Conservation (phyloP, 23 red algal genomes). For the Chondrus crispus region DNA sequence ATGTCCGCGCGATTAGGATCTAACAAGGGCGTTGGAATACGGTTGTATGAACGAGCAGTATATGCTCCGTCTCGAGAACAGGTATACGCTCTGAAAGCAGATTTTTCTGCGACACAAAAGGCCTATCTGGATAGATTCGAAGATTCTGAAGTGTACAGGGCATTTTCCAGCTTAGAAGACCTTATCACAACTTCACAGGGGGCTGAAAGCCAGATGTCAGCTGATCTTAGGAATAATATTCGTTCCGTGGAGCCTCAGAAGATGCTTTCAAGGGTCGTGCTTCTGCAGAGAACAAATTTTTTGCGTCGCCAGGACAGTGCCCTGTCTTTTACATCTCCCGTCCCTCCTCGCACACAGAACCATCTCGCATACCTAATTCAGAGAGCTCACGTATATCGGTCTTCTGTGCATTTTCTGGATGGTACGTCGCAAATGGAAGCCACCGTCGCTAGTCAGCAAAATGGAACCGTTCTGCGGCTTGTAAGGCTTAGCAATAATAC, state of each 20-base stretch:
- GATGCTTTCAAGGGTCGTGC: background rate
- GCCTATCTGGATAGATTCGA: background rate
- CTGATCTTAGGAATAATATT: background rate
- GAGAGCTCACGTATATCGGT: background rate
- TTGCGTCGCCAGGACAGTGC: background rate
- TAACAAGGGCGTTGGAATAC: background rate
- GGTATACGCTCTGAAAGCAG: background rate
- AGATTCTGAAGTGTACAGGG: background rate
- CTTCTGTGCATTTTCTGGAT: background rate
- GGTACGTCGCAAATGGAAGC: background rate
- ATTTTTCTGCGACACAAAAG: too few relatives aligned
- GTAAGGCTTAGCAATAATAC: background rate
- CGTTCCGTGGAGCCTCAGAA: background rate
- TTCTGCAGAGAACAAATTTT: background rate
- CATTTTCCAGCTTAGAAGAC: background rate
- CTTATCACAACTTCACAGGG: background rate
- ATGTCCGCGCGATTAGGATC: constrained; percentile 3
- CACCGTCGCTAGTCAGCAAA: background rate
- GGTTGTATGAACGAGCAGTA: background rate
- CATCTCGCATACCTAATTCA: background rate
- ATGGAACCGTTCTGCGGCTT: background rate
- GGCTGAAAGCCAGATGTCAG: background rate
- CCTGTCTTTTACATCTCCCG: background rate
- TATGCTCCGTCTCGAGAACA: background rate
- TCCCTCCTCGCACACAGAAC: background rate